Percentiles rank a stretch among this genome's conserved stretches.
Evolutionary conservation across 2,329 filamentous ascomycete species (phyloP).

Genomic region (Sporothrix euskadiensis): DNA sequence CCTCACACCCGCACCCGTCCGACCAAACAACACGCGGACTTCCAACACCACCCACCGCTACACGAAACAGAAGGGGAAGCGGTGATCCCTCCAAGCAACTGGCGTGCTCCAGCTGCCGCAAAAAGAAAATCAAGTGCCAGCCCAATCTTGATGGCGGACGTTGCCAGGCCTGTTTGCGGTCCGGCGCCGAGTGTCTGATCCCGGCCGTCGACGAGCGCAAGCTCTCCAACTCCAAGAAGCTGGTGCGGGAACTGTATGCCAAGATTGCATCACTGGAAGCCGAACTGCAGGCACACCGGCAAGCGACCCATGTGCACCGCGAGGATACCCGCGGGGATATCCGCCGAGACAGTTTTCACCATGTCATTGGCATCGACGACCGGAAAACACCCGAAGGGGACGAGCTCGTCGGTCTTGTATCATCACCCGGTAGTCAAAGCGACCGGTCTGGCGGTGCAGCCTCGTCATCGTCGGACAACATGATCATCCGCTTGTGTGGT

Average conservation of each 20-base stretch:
- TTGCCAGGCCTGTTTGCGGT: constrained; percentile 15
- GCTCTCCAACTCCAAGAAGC: constrained; percentile 26
- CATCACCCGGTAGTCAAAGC: neutral
- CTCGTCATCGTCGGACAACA: constrained; percentile 9
- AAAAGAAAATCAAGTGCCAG: constrained; percentile 26
- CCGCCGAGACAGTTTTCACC: constrained; percentile 11
- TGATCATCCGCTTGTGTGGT: constrained; percentile 27
- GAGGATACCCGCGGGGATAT: neutral
- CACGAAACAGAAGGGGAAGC: constrained; percentile 6
- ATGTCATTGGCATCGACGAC: constrained; percentile 11
- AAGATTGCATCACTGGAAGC: constrained; percentile 24
- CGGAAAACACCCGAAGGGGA: neutral
- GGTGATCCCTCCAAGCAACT: constrained; percentile 26
- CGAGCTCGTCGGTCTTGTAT: neutral
- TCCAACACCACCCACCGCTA: neutral
- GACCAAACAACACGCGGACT: neutral
- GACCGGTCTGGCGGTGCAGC: neutral
- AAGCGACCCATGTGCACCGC: neutral
- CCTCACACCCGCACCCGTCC: neutral
- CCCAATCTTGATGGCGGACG: neutral
- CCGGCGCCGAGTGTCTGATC: constrained; percentile 15
- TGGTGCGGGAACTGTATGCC: constrained; percentile 25
- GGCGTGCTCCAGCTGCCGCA: constrained; percentile 17
- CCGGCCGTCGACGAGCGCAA: constrained; percentile 26
- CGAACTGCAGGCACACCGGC: constrained; percentile 18